A percentile compares a stretch with the other conserved stretches of the same genome.
Conservation (phyloP, 352 stramenopile species). For the Globisporangium lucens region DNA sequence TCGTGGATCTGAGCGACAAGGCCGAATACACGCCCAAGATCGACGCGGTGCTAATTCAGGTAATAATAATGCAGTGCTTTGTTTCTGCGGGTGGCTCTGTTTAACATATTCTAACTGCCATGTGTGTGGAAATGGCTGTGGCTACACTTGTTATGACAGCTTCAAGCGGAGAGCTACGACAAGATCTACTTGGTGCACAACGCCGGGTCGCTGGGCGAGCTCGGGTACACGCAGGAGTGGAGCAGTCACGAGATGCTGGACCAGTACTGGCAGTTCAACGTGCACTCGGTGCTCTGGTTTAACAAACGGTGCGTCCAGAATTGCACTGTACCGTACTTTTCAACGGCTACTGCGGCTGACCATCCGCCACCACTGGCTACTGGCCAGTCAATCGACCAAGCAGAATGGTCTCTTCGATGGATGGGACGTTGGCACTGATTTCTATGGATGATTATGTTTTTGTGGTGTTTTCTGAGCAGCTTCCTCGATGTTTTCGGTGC, state of each 20-base stretch:
- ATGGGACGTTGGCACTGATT: background rate
- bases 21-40: slow-evolving; percentile 49
- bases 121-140: background rate
- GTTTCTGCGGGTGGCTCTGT: background rate
- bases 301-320: slow-evolving; percentile 46
- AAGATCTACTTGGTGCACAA: slow-evolving; percentile 79
- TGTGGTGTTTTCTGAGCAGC: slow-evolving; percentile 9
- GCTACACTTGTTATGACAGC: slow-evolving; percentile 9
- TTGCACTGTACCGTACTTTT: background rate
- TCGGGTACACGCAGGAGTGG: slow-evolving; percentile 57
- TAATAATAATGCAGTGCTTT: slow-evolving; percentile 18
- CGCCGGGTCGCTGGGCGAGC: slow-evolving; percentile 68
- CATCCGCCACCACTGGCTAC: background rate
- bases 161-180: slow-evolving; percentile 33
- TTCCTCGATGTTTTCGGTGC: slow-evolving; percentile 64
- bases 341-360: background rate
- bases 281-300: slow-evolving; percentile 82
- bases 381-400: background rate
- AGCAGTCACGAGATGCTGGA: slow-evolving; percentile 38
- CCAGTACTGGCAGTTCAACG: slow-evolving; percentile 78
- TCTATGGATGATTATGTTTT: background rate
- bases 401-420: background rate
- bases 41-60: slow-evolving; percentile 35
- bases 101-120: background rate
- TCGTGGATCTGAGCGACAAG: slow-evolving; percentile 44